A percentile compares a stretch with the other conserved stretches of the same genome.
Evolutionary conservation across 2,329 filamentous ascomycete species (phyloP).

Genomic region (Clarireedia paspali): DNA sequence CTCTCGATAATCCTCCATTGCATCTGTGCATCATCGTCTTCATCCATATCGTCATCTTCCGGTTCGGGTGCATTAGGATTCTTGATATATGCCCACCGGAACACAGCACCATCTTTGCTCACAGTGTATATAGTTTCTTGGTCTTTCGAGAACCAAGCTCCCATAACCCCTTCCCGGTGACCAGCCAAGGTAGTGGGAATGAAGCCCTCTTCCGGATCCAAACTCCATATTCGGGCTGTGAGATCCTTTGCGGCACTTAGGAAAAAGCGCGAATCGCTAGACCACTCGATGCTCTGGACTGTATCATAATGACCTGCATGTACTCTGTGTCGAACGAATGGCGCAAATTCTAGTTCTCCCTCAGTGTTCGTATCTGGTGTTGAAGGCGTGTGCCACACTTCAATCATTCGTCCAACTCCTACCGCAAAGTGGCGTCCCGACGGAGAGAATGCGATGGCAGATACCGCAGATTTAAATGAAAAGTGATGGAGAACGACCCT

Average conservation of each 20-base stretch:
- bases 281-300: constrained; percentile 87
- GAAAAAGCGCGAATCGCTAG: constrained; percentile 91
- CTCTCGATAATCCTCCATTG: constrained; percentile 88
- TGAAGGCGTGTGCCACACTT: constrained; percentile 94
- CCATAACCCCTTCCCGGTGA: constrained; percentile 81
- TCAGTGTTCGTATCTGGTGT: constrained; percentile 72
- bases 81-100: constrained; percentile 79
- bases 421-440: constrained; percentile 88
- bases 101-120: constrained; percentile 94
- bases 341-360: constrained; percentile 87
- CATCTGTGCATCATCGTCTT: constrained; percentile 57
- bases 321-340: constrained; percentile 81
- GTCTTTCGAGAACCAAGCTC: constrained; percentile 93
- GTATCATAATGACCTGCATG: constrained; percentile 85
- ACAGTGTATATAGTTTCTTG: constrained; percentile 96
- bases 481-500: constrained; percentile 89
- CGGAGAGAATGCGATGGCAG: constrained; percentile 81
- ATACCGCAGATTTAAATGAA: constrained; percentile 79
- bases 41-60: constrained; percentile 52
- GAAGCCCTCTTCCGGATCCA: constrained; percentile 81
- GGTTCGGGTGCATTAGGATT: constrained; percentile 46
- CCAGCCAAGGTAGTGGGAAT: constrained; percentile 83
- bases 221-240: constrained; percentile 90
- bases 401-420: constrained; percentile 76
- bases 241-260: constrained; percentile 86